phyloP scores from a whole-genome alignment of 2,329 filamentous ascomycete species.

The Diaporthe destruens region DNA sequence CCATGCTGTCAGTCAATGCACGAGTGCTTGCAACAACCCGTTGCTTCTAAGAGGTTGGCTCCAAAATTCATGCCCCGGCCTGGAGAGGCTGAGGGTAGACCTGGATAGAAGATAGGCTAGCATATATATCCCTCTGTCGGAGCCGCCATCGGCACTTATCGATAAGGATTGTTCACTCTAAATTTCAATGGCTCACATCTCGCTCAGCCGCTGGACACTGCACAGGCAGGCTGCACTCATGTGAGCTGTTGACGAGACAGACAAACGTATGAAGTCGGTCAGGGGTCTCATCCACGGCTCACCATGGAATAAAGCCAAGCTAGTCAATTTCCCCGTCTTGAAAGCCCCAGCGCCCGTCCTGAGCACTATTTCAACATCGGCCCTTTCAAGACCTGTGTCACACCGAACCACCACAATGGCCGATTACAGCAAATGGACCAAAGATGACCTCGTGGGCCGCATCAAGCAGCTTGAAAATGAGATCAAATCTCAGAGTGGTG shows the following conservation, averaged over 20 bases:
- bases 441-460: slow-evolving; percentile 74
- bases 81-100: not conserved
- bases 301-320: slow-evolving; percentile 37
- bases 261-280: slow-evolving; percentile 34
- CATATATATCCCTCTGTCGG: slow-evolving; percentile 18
- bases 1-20: slow-evolving; percentile 54
- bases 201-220: not conserved
- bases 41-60: too few species aligned
- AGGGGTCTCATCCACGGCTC: not conserved
- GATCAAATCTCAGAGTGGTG: slow-evolving; percentile 55
- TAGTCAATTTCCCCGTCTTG: not conserved
- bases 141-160: slow-evolving; percentile 38
- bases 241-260: slow-evolving; percentile 1
- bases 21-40: not conserved
- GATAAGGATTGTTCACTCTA: slow-evolving; percentile 42
- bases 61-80: not conserved
- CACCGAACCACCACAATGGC: slow-evolving; percentile 39
- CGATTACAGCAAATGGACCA: slow-evolving; percentile 75
- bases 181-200: slow-evolving; percentile 30
- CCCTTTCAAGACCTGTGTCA: slow-evolving; percentile 6
- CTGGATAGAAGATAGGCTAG: not conserved
- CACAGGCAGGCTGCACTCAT: slow-evolving; percentile 20
- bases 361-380: not conserved
- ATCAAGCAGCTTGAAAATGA: slow-evolving; percentile 77
- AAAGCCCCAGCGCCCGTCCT: not conserved